Base-by-base conservation (phyloP, 345 rosid species). In the Acer campestre region DNA sequence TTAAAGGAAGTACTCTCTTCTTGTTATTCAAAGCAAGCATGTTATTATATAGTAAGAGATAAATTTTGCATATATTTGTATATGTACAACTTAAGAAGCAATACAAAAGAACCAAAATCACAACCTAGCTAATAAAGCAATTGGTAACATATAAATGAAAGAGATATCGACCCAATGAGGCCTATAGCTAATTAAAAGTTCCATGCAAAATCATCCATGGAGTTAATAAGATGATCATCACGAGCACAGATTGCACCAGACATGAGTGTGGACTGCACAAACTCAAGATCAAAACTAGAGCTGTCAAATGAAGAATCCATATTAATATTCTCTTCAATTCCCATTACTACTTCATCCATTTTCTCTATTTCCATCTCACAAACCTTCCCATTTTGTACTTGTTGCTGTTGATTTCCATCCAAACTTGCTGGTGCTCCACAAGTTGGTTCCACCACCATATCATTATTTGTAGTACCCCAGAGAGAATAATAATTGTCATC, bases 131-230 rank as follows among this genome's bases (percentile, higher is more conserved):
- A 35, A 56, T 56, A 6, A 56, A 74, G 23, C 46, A 51, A 1
- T 12, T 38, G 13, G 17, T 25, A 31, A 44, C 8, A 46, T 31
- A 56, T 35, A 35, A 35, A 17, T 59, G 2, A 53, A 51, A 2
- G 49, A 20, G 46, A 7, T 42, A 9, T 42, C 10, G 1, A 56
- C 6, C 3, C 14, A 49, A 11, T 49, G 55, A 49, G 9, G 46
- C 9, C 9, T 49, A 14, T 59, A 55, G 62, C 73, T 76, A 35
- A 35, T 35, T 86, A 86, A 77, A 86, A 86, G 81, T 76, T 82
- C 89, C 89, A 86, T 66, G 82, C 79, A 63, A 84, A 70, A 77
- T 86, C 89, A 82, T 84, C 89, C 70, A 84, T 74, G 18, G 79
- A 78, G 74, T 58, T 40, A 22, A 86, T 40, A 22, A 86, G 71